Evolutionary conservation across 257 asterid species (phyloP).

Genomic region (Solanum piurae): DNA sequence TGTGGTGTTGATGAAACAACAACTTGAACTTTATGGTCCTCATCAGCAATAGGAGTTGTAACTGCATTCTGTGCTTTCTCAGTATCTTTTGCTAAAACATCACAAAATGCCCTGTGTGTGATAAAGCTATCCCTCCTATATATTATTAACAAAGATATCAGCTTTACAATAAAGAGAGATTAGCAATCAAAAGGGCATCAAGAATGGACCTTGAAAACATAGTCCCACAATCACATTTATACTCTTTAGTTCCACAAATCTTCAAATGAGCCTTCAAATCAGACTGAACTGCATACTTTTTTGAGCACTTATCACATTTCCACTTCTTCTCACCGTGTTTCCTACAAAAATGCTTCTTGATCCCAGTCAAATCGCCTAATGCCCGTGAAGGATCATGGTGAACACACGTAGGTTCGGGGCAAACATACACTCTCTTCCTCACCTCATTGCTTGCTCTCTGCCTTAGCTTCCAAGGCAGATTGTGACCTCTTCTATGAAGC

Average conservation of each 20-base stretch:
- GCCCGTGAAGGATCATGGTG: conserved; percentile 9
- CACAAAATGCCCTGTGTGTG: conserved; percentile 86
- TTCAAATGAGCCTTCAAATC: conserved; percentile 37
- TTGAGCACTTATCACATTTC: conserved; percentile 2
- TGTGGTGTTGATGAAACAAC: conserved; percentile 16
- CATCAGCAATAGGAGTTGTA: conserved; percentile 25
- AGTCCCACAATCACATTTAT: conserved; percentile 20
- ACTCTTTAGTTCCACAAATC: conserved; percentile 6
- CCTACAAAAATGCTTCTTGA: conserved; percentile 11
- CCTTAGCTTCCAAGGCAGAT: conserved; percentile 79
- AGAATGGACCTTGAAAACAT: conserved; percentile 49
- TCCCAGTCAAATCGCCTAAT: conserved; percentile 8
- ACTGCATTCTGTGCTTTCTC: conserved; percentile 29
- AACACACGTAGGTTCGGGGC: neutral
- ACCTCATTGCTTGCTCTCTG: conserved; percentile 57
- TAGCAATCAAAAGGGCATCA: neutral
- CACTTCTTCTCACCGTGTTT: conserved; percentile 4
- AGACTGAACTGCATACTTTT: conserved; percentile 35
- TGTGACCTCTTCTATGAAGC: conserved; percentile 83
- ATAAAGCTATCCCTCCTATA: conserved; percentile 84
- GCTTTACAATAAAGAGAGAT: neutral
- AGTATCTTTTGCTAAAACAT: conserved; percentile 65
- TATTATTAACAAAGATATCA: conserved; percentile 9
- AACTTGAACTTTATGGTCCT: conserved; percentile 22
- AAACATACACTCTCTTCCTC: conserved; percentile 10